Percentiles rank a stretch among this genome's conserved stretches.
Evolutionary conservation across 768 basidiomycete genomes (phyloP).

Genomic region (Phanerochaete sordida): DNA sequence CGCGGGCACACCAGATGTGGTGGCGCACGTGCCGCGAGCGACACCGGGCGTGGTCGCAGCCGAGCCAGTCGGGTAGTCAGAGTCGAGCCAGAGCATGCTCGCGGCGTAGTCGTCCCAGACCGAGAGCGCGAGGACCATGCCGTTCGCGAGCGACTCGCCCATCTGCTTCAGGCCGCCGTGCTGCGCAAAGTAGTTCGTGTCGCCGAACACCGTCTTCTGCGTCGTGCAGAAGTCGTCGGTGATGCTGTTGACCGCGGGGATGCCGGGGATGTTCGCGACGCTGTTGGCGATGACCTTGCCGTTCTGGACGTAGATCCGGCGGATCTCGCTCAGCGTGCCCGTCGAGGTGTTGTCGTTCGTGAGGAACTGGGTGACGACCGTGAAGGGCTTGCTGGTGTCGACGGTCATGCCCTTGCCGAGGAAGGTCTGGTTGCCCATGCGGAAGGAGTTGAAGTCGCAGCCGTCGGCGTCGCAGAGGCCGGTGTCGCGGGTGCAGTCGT

Average conservation of each 20-base stretch:
- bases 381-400: slow-evolving; percentile 49
- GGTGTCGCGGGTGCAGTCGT: slow-evolving; percentile 32
- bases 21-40: slow-evolving; percentile 48
- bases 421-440: slow-evolving; percentile 47
- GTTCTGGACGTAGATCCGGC: slow-evolving; percentile 52
- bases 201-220: slow-evolving; percentile 42
- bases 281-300: slow-evolving; percentile 51
- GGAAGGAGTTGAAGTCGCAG: slow-evolving; percentile 63
- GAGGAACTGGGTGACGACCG: slow-evolving; percentile 58
- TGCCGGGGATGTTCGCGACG: slow-evolving; percentile 40
- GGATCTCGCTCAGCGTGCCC: slow-evolving; percentile 50
- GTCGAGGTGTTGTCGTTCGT: slow-evolving; percentile 40
- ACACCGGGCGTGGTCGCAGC: slow-evolving; percentile 36
- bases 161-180: slow-evolving; percentile 39
- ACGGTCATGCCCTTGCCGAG: slow-evolving; percentile 45
- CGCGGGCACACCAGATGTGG: slow-evolving; percentile 41
- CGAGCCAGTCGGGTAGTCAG: slow-evolving; percentile 23
- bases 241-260: slow-evolving; percentile 42
- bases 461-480: slow-evolving; percentile 53
- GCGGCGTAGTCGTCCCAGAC: slow-evolving; percentile 55
- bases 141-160: slow-evolving; percentile 33
- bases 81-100: slow-evolving; percentile 27
- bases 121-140: slow-evolving; percentile 47
- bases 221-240: slow-evolving; percentile 44
- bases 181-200: slow-evolving; percentile 37